These are phyloP conservation scores for Phialophora verrucosa DNA, from an alignment of 2,329 filamentous ascomycete genomes.

Conservation along the genomic window DNA sequence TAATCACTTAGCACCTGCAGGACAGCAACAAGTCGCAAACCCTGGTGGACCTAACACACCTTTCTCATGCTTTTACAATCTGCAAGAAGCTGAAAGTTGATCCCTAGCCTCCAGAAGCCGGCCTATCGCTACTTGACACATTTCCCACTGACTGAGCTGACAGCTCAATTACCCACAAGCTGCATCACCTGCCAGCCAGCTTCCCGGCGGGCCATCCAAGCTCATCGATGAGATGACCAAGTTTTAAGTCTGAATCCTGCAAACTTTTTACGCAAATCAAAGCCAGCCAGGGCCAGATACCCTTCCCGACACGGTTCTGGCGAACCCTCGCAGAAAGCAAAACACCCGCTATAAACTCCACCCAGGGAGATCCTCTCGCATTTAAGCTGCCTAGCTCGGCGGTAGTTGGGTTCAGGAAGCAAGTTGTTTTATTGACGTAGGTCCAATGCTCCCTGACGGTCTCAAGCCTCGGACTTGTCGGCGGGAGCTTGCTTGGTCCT, in stretches of 20 bases:
- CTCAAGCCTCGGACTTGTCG: conserved; percentile 59
- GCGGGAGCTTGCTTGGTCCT: conserved; percentile 56
- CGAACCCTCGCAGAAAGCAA: background rate
- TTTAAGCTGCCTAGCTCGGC: background rate
- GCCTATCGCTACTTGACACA: conserved; percentile 21
- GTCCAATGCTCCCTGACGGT: background rate
- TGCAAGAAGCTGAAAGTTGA: conserved; percentile 6
- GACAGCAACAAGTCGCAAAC: background rate
- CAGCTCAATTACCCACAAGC: conserved; percentile 4
- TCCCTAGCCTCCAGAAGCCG: conserved; percentile 2
- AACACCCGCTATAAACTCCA: background rate
- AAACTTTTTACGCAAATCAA: conserved; percentile 6
- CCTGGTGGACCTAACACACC: background rate
- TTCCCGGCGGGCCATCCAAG: background rate
- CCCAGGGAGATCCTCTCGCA: background rate
- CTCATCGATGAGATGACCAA: conserved; percentile 7
- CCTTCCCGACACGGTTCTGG: background rate
- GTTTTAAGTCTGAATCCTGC: conserved; percentile 9
- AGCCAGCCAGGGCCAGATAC: conserved; percentile 1
- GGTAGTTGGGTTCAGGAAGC: background rate
- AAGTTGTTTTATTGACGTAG: background rate
- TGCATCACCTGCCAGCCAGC: conserved; percentile 5
- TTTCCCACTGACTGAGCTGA: conserved; percentile 12
- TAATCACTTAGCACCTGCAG: background rate
- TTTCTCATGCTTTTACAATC: background rate